These are phyloP conservation scores for Nothophoma quercina DNA, from an alignment of 2,329 filamentous ascomycete genomes.

Conservation along the genomic window DNA sequence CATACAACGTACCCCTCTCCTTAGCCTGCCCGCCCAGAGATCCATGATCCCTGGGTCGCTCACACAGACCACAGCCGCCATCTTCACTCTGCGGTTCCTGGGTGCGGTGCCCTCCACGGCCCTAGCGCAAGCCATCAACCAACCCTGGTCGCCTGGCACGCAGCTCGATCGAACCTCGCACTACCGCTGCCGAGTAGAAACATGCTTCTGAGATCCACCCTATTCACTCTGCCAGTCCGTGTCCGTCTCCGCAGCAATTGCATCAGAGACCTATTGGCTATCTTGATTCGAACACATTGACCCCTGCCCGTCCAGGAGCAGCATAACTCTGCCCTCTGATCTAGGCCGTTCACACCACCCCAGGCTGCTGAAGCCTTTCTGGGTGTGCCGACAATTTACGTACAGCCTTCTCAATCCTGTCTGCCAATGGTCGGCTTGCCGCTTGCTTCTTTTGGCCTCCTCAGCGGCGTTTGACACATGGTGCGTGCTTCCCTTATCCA, in stretches of 20 bases:
- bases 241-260: constrained; percentile 36
- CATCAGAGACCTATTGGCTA: constrained; percentile 37
- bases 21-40: constrained; percentile 25
- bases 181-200: constrained; percentile 40
- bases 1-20: constrained; percentile 32
- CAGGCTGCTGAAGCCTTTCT: constrained; percentile 29
- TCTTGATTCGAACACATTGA: constrained; percentile 35
- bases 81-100: constrained; percentile 36
- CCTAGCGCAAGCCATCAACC: constrained; percentile 41
- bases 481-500: constrained; percentile 43
- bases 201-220: constrained; percentile 38
- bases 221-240: constrained; percentile 29
- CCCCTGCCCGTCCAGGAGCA: constrained; percentile 25
- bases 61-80: constrained; percentile 40
- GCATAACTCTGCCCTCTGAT: constrained; percentile 32
- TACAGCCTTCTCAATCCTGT: constrained; percentile 39
- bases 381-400: constrained; percentile 37
- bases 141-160: constrained; percentile 32
- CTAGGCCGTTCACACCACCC: constrained; percentile 32
- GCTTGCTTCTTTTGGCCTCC: constrained; percentile 34
- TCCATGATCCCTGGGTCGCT: constrained; percentile 34
- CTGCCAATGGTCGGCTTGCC: constrained; percentile 31
- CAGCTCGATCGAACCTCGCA: constrained; percentile 35
- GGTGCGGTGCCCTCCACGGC: constrained; percentile 33
- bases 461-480: constrained; percentile 38